Evolutionary conservation across 1,284 basidiomycete species (phyloP).

Genomic region (Sporisorium graminicola): DNA sequence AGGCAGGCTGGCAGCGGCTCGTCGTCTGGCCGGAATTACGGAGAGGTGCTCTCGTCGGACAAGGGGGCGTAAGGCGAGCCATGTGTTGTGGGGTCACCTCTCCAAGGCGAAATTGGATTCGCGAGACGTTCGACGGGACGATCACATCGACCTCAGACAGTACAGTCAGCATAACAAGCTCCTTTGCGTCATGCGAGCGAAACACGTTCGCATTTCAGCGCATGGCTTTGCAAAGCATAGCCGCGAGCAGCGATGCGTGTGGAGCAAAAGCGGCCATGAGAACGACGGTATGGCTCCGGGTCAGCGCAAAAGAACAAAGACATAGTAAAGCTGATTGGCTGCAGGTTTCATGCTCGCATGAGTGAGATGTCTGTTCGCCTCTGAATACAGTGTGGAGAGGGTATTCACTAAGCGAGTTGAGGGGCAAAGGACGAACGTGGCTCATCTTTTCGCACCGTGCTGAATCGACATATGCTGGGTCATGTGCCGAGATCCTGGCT

Average conservation of each 20-base stretch:
- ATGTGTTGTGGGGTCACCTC: background rate
- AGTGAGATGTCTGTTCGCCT: background rate
- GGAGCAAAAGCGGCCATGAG: background rate
- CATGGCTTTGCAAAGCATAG: background rate
- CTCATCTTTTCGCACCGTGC: background rate
- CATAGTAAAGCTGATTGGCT: background rate
- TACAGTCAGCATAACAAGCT: background rate
- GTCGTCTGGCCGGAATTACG: too few species aligned
- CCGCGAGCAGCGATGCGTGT: background rate
- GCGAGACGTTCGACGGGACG: background rate
- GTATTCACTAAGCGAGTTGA: background rate
- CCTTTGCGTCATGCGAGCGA: background rate
- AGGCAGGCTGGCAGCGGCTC: too few species aligned
- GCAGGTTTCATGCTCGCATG: background rate
- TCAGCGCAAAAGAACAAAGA: background rate
- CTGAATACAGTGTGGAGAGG: background rate
- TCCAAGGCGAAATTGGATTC: too few species aligned
- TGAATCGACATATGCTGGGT: background rate
- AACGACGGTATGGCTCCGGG: slow-evolving; percentile 2
- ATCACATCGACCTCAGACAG: background rate
- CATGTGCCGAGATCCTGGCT: too few species aligned
- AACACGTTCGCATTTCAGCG: background rate
- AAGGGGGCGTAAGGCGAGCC: too few species aligned
- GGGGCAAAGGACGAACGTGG: background rate
- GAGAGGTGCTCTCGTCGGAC: too few species aligned